A percentile compares a stretch with the other conserved stretches of the same genome.
Evolutionary conservation across 1,284 basidiomycete species (phyloP).

Genomic region (Moesziomyces sp.): DNA sequence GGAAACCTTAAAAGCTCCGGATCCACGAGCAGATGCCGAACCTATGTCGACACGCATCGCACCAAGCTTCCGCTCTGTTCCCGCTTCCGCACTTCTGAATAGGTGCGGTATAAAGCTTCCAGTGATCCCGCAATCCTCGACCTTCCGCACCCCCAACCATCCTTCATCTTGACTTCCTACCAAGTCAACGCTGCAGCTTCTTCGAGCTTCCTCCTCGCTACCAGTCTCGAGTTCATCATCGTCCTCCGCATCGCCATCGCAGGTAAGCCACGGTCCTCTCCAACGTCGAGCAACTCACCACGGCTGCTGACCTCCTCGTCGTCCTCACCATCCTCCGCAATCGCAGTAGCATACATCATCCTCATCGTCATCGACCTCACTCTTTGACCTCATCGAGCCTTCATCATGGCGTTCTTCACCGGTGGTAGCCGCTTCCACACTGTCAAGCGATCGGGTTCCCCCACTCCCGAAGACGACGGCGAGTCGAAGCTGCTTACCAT

Average conservation of each 20-base stretch:
- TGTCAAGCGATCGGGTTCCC: background rate
- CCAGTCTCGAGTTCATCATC: no score
- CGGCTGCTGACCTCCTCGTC: conserved; percentile 4
- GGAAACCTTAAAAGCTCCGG: no score
- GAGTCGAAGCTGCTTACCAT: background rate
- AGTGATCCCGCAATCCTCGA: background rate
- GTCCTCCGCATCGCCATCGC: no score
- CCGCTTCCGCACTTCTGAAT: background rate
- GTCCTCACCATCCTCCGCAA: background rate
- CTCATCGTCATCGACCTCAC: background rate
- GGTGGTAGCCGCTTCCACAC: conserved; percentile 3
- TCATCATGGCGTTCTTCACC: conserved; percentile 6
- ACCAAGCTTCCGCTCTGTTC: background rate
- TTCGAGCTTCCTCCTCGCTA: no score
- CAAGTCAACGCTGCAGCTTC: no score
- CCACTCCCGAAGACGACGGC: background rate
- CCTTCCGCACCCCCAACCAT: background rate
- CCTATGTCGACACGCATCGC: background rate
- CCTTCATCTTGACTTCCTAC: no score
- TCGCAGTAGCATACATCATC: background rate
- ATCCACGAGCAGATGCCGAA: no score
- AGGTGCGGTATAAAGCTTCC: background rate
- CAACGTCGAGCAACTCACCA: no score
- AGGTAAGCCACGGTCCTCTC: no score
- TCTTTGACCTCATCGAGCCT: no score